Evolutionary conservation across 2,329 filamentous ascomycete genomes (phyloP).

Genomic region (Sordariomycetes sp.): DNA sequence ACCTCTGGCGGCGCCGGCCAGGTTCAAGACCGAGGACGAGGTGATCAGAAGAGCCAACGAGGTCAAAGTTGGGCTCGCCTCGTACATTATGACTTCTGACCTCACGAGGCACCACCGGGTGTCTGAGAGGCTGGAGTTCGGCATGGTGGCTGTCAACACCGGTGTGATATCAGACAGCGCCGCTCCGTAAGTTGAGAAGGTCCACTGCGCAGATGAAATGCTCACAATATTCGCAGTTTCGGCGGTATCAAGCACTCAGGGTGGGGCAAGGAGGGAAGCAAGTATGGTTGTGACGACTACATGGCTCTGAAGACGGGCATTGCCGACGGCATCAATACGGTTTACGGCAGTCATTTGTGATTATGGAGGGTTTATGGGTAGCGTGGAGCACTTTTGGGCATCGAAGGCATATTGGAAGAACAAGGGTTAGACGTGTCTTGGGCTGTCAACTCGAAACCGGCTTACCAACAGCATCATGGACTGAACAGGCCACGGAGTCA

Average conservation of each 20-base stretch:
- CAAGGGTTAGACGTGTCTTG: too few species aligned
- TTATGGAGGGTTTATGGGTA: too few species aligned
- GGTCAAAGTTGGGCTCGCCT: constrained; percentile 62
- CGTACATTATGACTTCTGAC: constrained; percentile 57
- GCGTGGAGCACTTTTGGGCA: too few species aligned
- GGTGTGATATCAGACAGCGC: constrained; percentile 26
- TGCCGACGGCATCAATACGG: constrained; percentile 14
- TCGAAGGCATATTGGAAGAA: too few species aligned
- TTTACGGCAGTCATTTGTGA: neutral
- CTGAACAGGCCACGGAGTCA: too few species aligned
- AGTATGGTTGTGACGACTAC: constrained; percentile 53
- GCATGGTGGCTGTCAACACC: constrained; percentile 60
- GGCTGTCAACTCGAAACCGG: too few species aligned
- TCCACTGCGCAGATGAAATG: neutral
- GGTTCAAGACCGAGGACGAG: constrained; percentile 43
- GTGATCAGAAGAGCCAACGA: constrained; percentile 58
- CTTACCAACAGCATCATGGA: too few species aligned
- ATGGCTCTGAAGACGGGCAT: constrained; percentile 46
- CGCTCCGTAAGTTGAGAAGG: constrained; percentile 12
- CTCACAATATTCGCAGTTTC: constrained; percentile 24
- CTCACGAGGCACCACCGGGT: constrained; percentile 27
- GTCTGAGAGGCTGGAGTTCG: constrained; percentile 45
- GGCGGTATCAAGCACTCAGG: constrained; percentile 55
- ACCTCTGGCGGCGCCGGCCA: constrained; percentile 60
- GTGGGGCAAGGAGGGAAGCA: constrained; percentile 51